Conservation (phyloP, 345 rosid species). For the Alliaria petiolata region DNA sequence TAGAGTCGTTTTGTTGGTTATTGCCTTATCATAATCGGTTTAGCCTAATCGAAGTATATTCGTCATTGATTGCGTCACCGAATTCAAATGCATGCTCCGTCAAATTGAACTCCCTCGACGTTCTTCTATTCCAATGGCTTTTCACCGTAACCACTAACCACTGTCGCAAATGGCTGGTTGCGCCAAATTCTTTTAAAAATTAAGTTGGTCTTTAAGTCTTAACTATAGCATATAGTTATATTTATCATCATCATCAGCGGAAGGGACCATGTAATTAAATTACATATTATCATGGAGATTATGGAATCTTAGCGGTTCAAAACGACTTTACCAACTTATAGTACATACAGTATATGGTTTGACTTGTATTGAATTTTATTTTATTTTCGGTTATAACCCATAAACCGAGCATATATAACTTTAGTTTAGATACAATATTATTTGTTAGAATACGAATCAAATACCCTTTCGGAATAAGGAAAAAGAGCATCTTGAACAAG, state of each 20-base stretch:
- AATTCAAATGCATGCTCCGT: neutral
- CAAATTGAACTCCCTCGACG: neutral
- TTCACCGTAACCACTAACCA: neutral
- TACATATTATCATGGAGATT: neutral
- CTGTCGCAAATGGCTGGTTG: neutral
- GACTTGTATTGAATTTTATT: neutral
- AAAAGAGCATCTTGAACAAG: neutral
- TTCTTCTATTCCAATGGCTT: neutral
- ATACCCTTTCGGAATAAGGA: neutral
- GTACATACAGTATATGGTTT: neutral
- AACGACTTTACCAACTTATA: neutral
- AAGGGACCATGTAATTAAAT: neutral
- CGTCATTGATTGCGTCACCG: constrained; percentile 1
- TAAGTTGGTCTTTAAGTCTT: neutral
- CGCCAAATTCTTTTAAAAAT: neutral
- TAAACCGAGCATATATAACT: neutral
- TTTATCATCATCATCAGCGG: neutral
- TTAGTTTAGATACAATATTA: neutral
- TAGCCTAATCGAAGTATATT: neutral
- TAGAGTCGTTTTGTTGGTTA: neutral
- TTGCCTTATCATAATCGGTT: neutral
- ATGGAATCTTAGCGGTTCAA: neutral
- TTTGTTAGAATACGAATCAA: neutral
- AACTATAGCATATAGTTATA: neutral
- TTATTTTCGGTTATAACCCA: neutral